A percentile compares a stretch with the other conserved stretches of the same genome.
These are phyloP conservation scores for Pinus tabuliformis DNA, from an alignment of 75 land plant genomes.

Conservation along the genomic window DNA sequence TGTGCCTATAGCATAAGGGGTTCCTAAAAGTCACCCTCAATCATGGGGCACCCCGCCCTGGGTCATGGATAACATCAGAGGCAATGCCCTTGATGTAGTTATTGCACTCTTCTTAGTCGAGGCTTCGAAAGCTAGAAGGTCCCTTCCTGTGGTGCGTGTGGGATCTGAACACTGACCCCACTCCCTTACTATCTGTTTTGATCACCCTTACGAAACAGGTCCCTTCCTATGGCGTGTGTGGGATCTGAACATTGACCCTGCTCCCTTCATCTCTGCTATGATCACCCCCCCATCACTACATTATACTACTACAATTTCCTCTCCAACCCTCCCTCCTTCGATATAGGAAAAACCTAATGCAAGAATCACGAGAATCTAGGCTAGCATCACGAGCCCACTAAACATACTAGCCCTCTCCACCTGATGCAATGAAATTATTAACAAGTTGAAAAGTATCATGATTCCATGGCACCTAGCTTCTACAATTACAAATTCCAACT, in stretches of 20 bases:
- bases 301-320: too few species aligned
- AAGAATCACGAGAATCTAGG: background rate
- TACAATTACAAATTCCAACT: too few species aligned
- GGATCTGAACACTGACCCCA: too few species aligned
- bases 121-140: constrained; percentile 29
- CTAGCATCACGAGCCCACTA: constrained; percentile 3
- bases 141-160: constrained; percentile 13
- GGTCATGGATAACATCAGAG: constrained; percentile 50
- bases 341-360: too few species aligned
- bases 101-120: constrained; percentile 50
- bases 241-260: constrained; percentile 38
- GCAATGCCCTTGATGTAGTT: constrained; percentile 59
- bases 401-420: too few species aligned
- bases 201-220: too few species aligned
- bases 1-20: constrained; percentile 48
- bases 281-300: constrained; percentile 39
- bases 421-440: too few species aligned
- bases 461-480: too few species aligned
- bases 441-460: too few species aligned
- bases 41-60: constrained; percentile 47
- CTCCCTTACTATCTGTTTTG: too few species aligned
- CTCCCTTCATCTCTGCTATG: constrained; percentile 52
- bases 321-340: too few species aligned
- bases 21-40: constrained; percentile 26
- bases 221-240: constrained; percentile 20